Conservation (phyloP, 139 green algal species). For the Micractinium sp. region DNA sequence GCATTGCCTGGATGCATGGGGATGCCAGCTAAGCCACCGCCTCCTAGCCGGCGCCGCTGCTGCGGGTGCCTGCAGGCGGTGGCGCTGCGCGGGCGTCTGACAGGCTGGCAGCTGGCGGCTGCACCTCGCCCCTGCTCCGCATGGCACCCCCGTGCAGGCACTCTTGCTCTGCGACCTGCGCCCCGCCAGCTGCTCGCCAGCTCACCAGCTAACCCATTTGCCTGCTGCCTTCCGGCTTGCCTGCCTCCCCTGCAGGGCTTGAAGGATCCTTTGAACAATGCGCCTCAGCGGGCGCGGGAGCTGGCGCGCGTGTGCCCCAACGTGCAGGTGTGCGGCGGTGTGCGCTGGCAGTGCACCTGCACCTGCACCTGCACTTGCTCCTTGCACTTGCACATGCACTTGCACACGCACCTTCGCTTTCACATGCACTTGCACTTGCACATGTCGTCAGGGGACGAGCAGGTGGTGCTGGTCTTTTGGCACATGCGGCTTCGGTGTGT, state of each 20-base stretch:
- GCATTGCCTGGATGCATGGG: background rate
- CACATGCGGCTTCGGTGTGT: too few relatives aligned
- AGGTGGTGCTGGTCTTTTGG: too few relatives aligned
- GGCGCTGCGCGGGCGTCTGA: too few relatives aligned
- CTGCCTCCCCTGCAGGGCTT: constrained; percentile 30
- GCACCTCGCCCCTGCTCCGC: background rate
- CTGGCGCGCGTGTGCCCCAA: constrained; percentile 59
- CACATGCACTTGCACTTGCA: too few relatives aligned
- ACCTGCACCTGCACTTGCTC: background rate
- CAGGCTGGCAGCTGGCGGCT: too few relatives aligned
- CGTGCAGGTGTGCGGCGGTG: background rate
- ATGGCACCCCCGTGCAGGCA: background rate
- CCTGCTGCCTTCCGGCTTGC: background rate
- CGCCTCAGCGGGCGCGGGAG: constrained; percentile 58
- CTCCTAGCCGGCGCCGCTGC: background rate
- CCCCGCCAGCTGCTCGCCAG: too few relatives aligned
- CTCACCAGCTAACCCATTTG: too few relatives aligned
- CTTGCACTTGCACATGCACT: too few relatives aligned
- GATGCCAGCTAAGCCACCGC: background rate
- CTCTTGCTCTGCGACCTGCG: too few relatives aligned
- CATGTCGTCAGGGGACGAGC: too few relatives aligned
- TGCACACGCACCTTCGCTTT: background rate
- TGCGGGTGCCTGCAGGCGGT: background rate
- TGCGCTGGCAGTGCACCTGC: background rate
- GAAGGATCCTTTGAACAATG: constrained; percentile 88